Base-by-base conservation (phyloP, 2,329 filamentous ascomycete genomes). In the Fonsecaea pedrosoi region DNA sequence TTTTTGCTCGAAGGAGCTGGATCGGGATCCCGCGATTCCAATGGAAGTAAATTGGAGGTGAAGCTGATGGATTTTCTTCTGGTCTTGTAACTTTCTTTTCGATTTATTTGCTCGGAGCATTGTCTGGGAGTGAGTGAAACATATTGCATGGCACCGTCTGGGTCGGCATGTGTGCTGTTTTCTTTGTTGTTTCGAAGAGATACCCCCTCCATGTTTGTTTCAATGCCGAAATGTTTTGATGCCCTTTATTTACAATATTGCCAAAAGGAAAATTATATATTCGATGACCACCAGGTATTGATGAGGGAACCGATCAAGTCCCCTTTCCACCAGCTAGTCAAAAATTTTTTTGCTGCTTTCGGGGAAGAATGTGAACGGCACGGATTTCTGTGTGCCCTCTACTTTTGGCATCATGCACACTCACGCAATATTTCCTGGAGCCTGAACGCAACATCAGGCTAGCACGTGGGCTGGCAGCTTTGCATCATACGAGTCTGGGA, bases 401-500 rank as follows among this genome's bases (percentile, higher is more conserved):
- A 42, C 38, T 37, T 37, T 38, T 55, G 62, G 59, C 54, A 42
- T 57, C 3, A 53, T 32, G 30, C 30, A 32, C 30, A 32, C 30
- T 32, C 30, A 32, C 32, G 55, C 35, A 34, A 25, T 21, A 50
- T n/a, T n/a, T n/a, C 42, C 18, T 10, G 42, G 10, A 2, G 5
- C 4, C 18, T 13, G 18, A 21, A 50, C 9, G 12, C 42, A 54
- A 62, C 48, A 63, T 54, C 59, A 50, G 42, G n/a, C 12, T 38
- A 34, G 62, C 63, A 66, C 60, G 64, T 64, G 64, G 67, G 57
- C 54, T 15, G 15, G 53, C 45, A 32, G 35, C 32, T 35, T 40
- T 48, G 35, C 53, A 59, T 30, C 45, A 40, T 58, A 58, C 30
- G 30, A 32, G 30, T 32, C 30, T 61, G 59, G 32, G n/a, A 53